A percentile compares a stretch with the other conserved stretches of the same genome.
phyloP scores from a whole-genome alignment of 139 green algal species.

The Pseudopediastrum boryanum region DNA sequence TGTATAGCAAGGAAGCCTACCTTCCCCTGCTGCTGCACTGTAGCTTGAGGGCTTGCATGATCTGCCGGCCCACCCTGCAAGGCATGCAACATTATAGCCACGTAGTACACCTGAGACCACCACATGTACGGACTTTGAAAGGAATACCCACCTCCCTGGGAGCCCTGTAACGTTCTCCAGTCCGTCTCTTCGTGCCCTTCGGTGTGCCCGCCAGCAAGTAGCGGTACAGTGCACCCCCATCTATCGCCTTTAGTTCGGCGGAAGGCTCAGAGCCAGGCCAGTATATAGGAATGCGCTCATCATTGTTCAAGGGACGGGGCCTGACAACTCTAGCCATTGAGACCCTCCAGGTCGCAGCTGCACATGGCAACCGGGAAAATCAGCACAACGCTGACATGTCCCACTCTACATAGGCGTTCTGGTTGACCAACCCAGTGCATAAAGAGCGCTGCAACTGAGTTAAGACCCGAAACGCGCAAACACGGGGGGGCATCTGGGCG shows the following conservation, averaged over 20 bases:
- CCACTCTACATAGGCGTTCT: neutral
- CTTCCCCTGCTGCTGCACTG: too few relatives aligned
- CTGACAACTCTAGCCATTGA: constrained; percentile 32
- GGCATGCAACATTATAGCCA: too few relatives aligned
- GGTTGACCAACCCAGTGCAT: neutral
- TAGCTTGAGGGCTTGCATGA: too few relatives aligned
- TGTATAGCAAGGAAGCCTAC: too few relatives aligned
- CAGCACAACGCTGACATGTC: neutral
- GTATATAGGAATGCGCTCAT: constrained; percentile 38
- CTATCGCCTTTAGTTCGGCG: constrained; percentile 30
- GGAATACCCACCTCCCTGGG: constrained; percentile 28
- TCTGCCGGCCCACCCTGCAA: too few relatives aligned
- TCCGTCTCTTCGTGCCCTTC: constrained; percentile 13
- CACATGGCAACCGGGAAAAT: neutral
- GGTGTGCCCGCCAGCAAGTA: constrained; percentile 27
- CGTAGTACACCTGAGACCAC: too few relatives aligned
- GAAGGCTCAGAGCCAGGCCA: constrained; percentile 31
- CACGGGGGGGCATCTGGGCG: neutral
- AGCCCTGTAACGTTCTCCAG: constrained; percentile 7
- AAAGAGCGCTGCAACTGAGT: neutral
- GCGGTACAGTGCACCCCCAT: constrained; percentile 27
- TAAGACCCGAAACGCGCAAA: neutral
- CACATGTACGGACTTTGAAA: too few relatives aligned
- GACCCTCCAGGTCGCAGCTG: neutral
- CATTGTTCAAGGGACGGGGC: constrained; percentile 24